A percentile compares a stretch with the other conserved stretches of the same genome.
Evolutionary conservation across 768 basidiomycete genomes (phyloP).

Genomic region (Glaciozyma antarctica): DNA sequence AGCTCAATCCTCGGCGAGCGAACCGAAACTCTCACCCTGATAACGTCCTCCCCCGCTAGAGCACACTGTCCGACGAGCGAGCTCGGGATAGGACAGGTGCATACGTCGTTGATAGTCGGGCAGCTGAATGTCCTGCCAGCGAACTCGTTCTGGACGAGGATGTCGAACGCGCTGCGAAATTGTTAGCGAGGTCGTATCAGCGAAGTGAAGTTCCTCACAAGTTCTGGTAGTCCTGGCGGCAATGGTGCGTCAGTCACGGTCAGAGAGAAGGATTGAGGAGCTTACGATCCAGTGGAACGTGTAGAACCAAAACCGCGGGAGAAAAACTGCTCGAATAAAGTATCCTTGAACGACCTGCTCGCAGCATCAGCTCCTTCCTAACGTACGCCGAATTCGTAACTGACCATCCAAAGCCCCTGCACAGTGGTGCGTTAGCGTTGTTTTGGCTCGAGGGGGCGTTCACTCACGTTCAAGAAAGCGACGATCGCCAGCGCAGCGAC

Average conservation of each 20-base stretch:
- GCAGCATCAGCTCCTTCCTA: too few relatives aligned
- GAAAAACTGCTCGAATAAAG: conserved; percentile 49
- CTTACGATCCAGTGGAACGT: conserved; percentile 50
- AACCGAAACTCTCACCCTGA: conserved; percentile 31
- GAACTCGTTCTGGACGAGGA: conserved; percentile 45
- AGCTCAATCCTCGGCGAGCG: background rate
- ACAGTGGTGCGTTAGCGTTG: too few relatives aligned
- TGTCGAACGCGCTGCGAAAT: conserved; percentile 24
- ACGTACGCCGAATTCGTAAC: too few relatives aligned
- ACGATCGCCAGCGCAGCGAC: conserved; percentile 53
- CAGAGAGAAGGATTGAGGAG: too few relatives aligned
- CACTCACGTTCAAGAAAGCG: conserved; percentile 41
- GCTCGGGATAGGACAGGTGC: conserved; percentile 49
- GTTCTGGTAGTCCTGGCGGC: too few relatives aligned
- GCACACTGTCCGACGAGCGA: conserved; percentile 44
- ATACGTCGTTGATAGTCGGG: conserved; percentile 40
- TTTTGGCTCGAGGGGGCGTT: too few relatives aligned
- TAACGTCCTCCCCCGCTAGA: conserved; percentile 48
- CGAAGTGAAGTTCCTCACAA: background rate
- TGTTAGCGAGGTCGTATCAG: background rate
- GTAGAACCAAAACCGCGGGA: conserved; percentile 55
- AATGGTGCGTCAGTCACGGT: too few relatives aligned
- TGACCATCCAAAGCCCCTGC: conserved; percentile 49
- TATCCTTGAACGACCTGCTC: conserved; percentile 5
- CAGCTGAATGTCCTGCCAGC: conserved; percentile 47